Evolutionary conservation across 208 protist species (phyloP).

Genomic region (Vickermania spadyakhi): DNA sequence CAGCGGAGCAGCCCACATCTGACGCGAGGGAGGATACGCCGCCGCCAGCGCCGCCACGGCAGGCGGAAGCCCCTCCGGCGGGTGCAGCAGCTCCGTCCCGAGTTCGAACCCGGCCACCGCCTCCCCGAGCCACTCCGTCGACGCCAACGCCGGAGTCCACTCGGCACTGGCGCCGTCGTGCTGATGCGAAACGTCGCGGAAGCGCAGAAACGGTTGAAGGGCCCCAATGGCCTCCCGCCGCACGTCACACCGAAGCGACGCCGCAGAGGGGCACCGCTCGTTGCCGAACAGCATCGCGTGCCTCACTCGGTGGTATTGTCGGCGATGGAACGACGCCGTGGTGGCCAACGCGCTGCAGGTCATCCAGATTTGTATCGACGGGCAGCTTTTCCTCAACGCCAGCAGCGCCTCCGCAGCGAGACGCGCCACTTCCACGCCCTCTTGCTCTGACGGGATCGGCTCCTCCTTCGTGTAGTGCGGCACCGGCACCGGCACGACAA

Average conservation of each 20-base stretch:
- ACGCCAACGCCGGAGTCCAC: conserved; percentile 7
- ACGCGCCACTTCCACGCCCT: not conserved
- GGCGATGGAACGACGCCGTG: conserved; percentile 22
- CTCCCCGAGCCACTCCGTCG: conserved; percentile 77
- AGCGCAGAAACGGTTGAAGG: conserved; percentile 42
- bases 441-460: not conserved
- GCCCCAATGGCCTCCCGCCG: conserved; percentile 16
- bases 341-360: conserved; percentile 26
- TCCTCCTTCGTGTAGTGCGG: not conserved
- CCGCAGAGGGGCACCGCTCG: conserved; percentile 4
- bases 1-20: conserved; percentile 12
- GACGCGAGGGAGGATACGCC: not conserved
- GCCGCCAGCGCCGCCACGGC: not conserved
- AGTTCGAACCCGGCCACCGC: conserved; percentile 59
- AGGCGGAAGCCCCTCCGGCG: conserved; percentile 2
- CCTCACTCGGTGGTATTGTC: conserved; percentile 38
- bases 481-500: conserved; percentile 57
- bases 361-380: conserved; percentile 54
- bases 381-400: conserved; percentile 15
- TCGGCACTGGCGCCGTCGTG: conserved; percentile 10
- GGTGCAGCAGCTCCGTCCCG: conserved; percentile 21
- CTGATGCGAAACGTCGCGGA: conserved; percentile 28
- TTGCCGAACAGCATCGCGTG: conserved; percentile 46
- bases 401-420: conserved; percentile 21
- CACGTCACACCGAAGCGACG: conserved; percentile 1